Conservation (phyloP, 23 red algal species). For the Rhodosorus marinus region DNA sequence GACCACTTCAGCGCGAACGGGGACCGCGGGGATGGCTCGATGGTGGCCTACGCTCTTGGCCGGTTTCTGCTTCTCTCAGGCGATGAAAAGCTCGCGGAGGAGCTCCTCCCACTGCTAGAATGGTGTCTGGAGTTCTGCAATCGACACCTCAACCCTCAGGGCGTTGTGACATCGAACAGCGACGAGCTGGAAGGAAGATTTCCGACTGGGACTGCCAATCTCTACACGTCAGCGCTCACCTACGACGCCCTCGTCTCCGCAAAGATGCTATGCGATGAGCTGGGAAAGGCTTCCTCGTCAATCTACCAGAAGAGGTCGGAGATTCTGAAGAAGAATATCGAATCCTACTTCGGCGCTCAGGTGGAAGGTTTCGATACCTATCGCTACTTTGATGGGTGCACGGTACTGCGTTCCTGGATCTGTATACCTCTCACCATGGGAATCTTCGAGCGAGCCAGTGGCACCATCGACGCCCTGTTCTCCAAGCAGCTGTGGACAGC, state of each 20-base stretch:
- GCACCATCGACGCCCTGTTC: neutral
- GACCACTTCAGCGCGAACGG: too few species aligned
- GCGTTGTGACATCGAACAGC: slow-evolving; percentile 7
- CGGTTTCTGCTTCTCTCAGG: too few species aligned
- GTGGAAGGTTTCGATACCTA: neutral
- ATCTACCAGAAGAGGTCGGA: too few species aligned
- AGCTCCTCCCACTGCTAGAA: too few species aligned
- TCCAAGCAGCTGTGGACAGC: slow-evolving; percentile 4
- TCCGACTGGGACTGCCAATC: slow-evolving; percentile 12
- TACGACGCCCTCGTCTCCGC: slow-evolving; percentile 16
- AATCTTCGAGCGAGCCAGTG: neutral
- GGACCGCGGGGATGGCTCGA: too few species aligned
- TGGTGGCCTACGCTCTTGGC: too few species aligned
- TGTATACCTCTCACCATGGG: slow-evolving; percentile 14
- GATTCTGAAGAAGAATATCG: neutral
- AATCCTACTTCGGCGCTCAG: slow-evolving; percentile 4
- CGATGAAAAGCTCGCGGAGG: too few species aligned
- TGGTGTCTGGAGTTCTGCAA: too few species aligned
- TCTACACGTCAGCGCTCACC: slow-evolving; percentile 13
- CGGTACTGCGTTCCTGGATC: slow-evolving; percentile 13
- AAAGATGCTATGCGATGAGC: slow-evolving; percentile 1
- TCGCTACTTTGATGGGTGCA: slow-evolving; percentile 16
- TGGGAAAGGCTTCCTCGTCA: slow-evolving; percentile 8
- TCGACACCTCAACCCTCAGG: too few species aligned
- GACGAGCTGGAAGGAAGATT: slow-evolving; percentile 51